Base-by-base conservation (phyloP, 225 moss, liverwort and hornwort genomes). In the Ulota crispa region DNA sequence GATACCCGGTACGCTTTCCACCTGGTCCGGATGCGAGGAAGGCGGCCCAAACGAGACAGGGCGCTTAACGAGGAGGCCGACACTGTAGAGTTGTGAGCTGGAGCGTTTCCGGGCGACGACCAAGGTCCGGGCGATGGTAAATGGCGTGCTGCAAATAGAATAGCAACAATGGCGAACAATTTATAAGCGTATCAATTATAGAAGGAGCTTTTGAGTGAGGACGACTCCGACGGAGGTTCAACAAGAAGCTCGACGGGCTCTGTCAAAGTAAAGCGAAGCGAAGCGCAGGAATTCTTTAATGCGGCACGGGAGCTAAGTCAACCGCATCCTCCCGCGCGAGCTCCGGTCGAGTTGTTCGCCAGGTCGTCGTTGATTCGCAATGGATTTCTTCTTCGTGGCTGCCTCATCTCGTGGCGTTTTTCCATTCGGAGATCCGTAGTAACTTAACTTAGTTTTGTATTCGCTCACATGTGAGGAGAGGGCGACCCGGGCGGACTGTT, bases 91-190 rank as follows among this genome's bases (percentile, higher is more conserved):
- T 43, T 54, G 24, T 59, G 57, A 45, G 57, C 43, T 67, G 64
- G 80, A 32, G 28, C 23, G 59, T 60, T 69, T 9, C 30, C 2
- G 21, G 57, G 42, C 53, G 39, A 52, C 5, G 64, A 19, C 36
- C 26, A 3, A 7, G 27, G 57, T 60, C n/a, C 60, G 27, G 41
- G 68, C 23, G 55, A 72, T 37, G 7, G 81, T 31, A 42, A 45
- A 80, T 72, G 80, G 78, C 15, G 73, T 52, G 7, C 78, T 54
- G 37, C 52, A 66, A 78, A 82, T 78, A 82, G 82, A 78, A 82
- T 78, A 82, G 82, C 26, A 34, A 2, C 20, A 26, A 72, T 27
- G 27, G 80, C 50, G 27, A 13, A 14, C 3, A 13, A 30, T 28
- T 24, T 67, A 73, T 20, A 7, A 50, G 60, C 39, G 62, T 54